phyloP scores from a whole-genome alignment of 2,329 filamentous ascomycete species.

The Aspergillus vadensis region DNA sequence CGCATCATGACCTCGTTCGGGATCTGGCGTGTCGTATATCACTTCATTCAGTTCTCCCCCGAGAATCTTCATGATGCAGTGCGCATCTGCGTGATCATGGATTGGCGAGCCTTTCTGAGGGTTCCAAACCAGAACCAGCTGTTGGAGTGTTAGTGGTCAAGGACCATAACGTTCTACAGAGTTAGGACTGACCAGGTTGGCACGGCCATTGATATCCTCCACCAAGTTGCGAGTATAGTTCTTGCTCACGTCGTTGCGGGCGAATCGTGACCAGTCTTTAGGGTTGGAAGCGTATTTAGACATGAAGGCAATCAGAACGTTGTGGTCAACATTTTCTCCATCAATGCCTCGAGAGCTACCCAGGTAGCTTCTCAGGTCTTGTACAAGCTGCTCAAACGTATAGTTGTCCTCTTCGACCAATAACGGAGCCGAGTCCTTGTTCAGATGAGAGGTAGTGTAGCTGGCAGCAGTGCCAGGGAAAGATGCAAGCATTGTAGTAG shows the following conservation, averaged over 20 bases:
- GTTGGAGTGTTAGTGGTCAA: constrained; percentile 3
- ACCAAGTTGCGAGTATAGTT: constrained; percentile 38
- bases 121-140: constrained; percentile 39
- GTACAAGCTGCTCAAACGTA: constrained; percentile 22
- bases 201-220: constrained; percentile 37
- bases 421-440: background rate
- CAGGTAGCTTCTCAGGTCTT: constrained; percentile 33
- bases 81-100: constrained; percentile 40
- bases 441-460: background rate
- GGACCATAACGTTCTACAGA: background rate
- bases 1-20: constrained; percentile 5
- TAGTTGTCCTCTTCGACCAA: background rate
- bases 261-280: constrained; percentile 32
- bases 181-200: constrained; percentile 29
- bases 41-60: constrained; percentile 34
- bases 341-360: constrained; percentile 31
- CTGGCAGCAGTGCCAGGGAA: background rate
- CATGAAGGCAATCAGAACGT: constrained; percentile 30
- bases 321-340: constrained; percentile 27
- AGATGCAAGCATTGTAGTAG: constrained; percentile 4
- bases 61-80: constrained; percentile 42
- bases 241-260: constrained; percentile 35
- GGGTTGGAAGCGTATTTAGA: constrained; percentile 32
- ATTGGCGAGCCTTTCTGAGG: constrained; percentile 39
- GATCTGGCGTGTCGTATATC: constrained; percentile 26